Evolutionary conservation across 441 rosid genomes (phyloP).

Genomic region (Erodium trifolium): DNA sequence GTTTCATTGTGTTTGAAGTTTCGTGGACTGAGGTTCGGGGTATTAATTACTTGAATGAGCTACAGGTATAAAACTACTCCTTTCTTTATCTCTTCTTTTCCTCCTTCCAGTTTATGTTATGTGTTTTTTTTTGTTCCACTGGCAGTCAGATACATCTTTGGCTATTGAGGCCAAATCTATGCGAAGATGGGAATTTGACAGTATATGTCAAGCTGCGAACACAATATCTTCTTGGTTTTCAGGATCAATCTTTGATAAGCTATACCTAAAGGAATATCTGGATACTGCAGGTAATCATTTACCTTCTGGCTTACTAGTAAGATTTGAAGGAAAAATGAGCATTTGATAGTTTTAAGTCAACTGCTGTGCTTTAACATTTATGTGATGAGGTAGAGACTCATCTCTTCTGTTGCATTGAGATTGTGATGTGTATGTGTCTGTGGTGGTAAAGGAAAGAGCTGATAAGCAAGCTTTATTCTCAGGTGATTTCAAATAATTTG

Average conservation of each 20-base stretch:
- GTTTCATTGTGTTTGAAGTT: constrained; percentile 88
- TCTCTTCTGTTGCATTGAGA: background rate
- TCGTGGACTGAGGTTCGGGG: constrained; percentile 78
- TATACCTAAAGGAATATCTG: constrained; percentile 44
- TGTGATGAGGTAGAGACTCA: background rate
- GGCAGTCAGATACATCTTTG: constrained; percentile 82
- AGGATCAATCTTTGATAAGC: constrained; percentile 47
- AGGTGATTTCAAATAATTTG: background rate
- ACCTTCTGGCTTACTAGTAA: background rate
- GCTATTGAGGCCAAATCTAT: constrained; percentile 81
- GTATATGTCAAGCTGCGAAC: constrained; percentile 63
- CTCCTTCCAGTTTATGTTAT: constrained; percentile 9
- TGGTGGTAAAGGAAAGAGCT: background rate
- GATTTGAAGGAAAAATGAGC: background rate
- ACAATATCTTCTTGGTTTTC: constrained; percentile 72
- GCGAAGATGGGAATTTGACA: constrained; percentile 97
- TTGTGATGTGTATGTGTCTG: background rate
- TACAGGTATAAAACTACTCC: constrained; percentile 50
- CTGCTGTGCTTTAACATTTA: background rate
- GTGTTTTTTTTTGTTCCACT: constrained; percentile 19
- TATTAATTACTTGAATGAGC: constrained; percentile 80
- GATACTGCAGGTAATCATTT: constrained; percentile 46
- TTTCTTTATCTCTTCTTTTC: constrained; percentile 4
- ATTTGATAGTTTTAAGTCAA: background rate
- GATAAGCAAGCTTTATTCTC: background rate